Percentiles rank a stretch among this genome's conserved stretches.
phyloP scores from a whole-genome alignment of 805 yeast genomes.

The Jamesozyma rosinii region DNA sequence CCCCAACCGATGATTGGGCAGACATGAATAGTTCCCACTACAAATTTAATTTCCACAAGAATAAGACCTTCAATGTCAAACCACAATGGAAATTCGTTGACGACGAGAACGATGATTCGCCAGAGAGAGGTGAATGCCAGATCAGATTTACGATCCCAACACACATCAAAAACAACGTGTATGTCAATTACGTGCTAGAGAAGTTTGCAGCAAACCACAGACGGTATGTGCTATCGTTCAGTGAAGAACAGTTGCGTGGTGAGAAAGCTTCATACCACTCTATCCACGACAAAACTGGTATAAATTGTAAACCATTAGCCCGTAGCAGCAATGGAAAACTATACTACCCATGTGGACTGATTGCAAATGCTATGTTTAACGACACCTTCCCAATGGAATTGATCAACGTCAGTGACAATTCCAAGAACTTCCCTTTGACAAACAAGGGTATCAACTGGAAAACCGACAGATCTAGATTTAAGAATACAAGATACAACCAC shows the following conservation, averaged over 20 bases:
- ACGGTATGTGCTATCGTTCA: conserved; percentile 80
- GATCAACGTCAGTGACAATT: conserved; percentile 30
- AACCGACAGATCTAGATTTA: conserved; percentile 62
- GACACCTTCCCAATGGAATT: conserved; percentile 56
- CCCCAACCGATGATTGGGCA: conserved; percentile 35
- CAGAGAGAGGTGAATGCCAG: conserved; percentile 53
- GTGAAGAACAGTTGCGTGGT: conserved; percentile 79
- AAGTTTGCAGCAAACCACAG: conserved; percentile 92
- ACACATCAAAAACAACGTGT: conserved; percentile 65
- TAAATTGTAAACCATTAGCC: conserved; percentile 58
- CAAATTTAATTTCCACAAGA: conserved; percentile 45
- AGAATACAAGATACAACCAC: conserved; percentile 59
- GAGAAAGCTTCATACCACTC: conserved; percentile 46
- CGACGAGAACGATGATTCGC: conserved; percentile 37
- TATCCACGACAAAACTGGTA: conserved; percentile 42
- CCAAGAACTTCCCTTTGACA: conserved; percentile 31
- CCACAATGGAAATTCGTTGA: conserved; percentile 66
- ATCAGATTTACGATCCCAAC: conserved; percentile 65
- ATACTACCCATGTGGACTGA: conserved; percentile 88
- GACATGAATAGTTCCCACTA: conserved; percentile 52
- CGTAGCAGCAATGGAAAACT: conserved; percentile 45
- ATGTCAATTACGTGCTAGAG: conserved; percentile 71
- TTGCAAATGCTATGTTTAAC: conserved; percentile 86
- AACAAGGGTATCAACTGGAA: conserved; percentile 74
- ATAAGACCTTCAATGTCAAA: conserved; percentile 27